These are phyloP conservation scores for Capronia americana DNA, from an alignment of 2,329 filamentous ascomycete genomes.

Conservation along the genomic window DNA sequence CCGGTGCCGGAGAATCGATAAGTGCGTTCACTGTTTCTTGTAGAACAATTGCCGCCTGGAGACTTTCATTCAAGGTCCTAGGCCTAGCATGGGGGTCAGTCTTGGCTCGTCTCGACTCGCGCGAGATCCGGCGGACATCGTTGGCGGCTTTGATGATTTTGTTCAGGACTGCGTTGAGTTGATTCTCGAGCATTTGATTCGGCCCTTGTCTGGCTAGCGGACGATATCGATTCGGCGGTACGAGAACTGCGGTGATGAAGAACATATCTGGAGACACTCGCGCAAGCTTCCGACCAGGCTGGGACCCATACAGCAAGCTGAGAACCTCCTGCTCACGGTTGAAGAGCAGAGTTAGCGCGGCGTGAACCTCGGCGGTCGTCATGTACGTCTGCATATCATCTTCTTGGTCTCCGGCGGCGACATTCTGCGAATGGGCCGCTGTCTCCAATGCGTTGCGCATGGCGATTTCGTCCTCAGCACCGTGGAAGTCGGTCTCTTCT, in stretches of 20 bases:
- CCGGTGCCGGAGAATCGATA: constrained; percentile 87
- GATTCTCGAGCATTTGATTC: constrained; percentile 81
- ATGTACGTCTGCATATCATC: constrained; percentile 73
- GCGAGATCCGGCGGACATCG: constrained; percentile 74
- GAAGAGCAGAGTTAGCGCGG: constrained; percentile 79
- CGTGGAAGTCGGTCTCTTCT: constrained; percentile 60
- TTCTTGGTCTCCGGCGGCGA: constrained; percentile 48
- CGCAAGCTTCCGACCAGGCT: constrained; percentile 64
- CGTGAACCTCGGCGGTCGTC: constrained; percentile 81
- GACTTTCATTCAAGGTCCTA: constrained; percentile 75
- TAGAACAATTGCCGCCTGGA: constrained; percentile 77
- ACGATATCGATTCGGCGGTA: constrained; percentile 90
- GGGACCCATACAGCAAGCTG: constrained; percentile 81
- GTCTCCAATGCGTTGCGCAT: constrained; percentile 54
- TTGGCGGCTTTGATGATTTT: constrained; percentile 78
- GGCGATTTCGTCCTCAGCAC: constrained; percentile 65
- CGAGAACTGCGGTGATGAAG: constrained; percentile 83
- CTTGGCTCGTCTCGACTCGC: constrained; percentile 61
- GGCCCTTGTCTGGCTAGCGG: constrained; percentile 84
- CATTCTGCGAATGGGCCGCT: constrained; percentile 39
- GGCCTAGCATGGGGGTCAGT: constrained; percentile 57
- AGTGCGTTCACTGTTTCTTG: constrained; percentile 93
- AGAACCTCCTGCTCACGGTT: constrained; percentile 85
- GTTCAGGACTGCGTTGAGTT: constrained; percentile 88
- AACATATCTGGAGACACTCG: constrained; percentile 85